Evolutionary conservation across 164 flowering plant genomes (phyloP).

Genomic region (Kalanchoe fedtschenkoi): DNA sequence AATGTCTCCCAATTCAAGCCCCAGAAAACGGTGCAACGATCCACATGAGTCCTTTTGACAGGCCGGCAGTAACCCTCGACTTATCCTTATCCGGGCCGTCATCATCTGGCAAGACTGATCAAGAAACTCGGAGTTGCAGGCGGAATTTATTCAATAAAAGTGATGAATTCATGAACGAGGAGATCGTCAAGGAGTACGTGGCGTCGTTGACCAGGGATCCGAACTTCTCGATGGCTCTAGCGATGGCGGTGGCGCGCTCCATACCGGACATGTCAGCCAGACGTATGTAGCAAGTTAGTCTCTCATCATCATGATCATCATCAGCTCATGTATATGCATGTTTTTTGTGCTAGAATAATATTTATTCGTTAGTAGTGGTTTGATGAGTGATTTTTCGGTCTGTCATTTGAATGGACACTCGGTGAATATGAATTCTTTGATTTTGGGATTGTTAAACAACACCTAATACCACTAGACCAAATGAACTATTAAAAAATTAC

Average conservation of each 20-base stretch:
- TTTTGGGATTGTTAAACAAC: no score
- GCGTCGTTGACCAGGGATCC: slow-evolving; percentile 54
- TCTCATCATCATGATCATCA: no score
- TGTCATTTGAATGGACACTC: no score
- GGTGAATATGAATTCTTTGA: no score
- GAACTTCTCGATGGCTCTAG: slow-evolving; percentile 48
- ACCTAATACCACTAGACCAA: no score
- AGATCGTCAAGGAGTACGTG: slow-evolving; percentile 43
- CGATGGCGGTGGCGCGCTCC: slow-evolving; percentile 28
- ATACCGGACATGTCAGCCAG: neutral
- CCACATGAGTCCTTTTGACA: neutral
- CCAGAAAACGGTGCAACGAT: neutral
- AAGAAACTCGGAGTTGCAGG: neutral
- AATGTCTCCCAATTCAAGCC: neutral
- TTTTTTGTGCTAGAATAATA: no score
- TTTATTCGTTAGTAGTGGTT: no score
- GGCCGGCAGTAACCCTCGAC: slow-evolving; percentile 2
- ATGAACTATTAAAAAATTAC: no score
- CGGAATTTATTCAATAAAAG: slow-evolving; percentile 9
- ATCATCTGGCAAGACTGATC: neutral
- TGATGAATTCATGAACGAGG: slow-evolving; percentile 15
- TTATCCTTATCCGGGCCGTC: neutral
- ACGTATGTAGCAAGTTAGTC: no score
- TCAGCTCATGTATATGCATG: no score
- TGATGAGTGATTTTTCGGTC: no score